phyloP scores from a whole-genome alignment of 805 yeast species.

The Candida caryicola region DNA sequence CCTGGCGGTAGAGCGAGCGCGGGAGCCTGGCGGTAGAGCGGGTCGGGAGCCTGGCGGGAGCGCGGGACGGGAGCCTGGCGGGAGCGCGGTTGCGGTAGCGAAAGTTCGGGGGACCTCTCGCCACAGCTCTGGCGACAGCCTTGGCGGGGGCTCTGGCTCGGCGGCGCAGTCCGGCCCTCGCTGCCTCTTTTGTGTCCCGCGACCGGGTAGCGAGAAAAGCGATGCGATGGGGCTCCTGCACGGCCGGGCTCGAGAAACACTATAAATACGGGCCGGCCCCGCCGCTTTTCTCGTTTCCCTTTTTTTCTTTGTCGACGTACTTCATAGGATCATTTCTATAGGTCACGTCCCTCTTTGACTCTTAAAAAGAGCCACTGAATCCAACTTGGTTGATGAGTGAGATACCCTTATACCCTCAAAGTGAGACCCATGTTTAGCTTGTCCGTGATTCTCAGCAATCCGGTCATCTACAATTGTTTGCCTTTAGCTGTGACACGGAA shows the following conservation, averaged over 20 bases:
- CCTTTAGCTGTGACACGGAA: slow-evolving; percentile 22
- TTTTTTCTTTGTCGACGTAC: slow-evolving; percentile 89
- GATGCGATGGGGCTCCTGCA: no score
- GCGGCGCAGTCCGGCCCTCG: no score
- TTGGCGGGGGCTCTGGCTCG: no score
- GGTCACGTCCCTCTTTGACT: slow-evolving; percentile 99
- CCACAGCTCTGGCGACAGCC: no score
- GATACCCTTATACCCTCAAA: slow-evolving; percentile 61
- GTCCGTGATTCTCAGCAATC: slow-evolving; percentile 88
- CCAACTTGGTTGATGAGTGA: slow-evolving; percentile 95
- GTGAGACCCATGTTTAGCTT: slow-evolving; percentile 45
- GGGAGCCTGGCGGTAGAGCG: not conserved
- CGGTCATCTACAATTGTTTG: slow-evolving; percentile 63
- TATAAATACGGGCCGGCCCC: slow-evolving; percentile 6
- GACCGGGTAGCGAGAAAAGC: no score
- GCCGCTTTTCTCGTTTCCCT: slow-evolving; percentile 6
- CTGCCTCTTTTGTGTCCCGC: no score
- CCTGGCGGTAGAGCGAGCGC: not conserved
- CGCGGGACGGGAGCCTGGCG: not conserved
- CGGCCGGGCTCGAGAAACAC: not conserved
- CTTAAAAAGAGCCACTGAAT: slow-evolving; percentile 98
- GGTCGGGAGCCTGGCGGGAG: not conserved
- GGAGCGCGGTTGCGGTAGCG: not conserved
- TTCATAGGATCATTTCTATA: slow-evolving; percentile 99
- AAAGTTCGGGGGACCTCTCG: no score